Conservation (phyloP, 805 yeast species). For the Danielozyma ontarioensis region DNA sequence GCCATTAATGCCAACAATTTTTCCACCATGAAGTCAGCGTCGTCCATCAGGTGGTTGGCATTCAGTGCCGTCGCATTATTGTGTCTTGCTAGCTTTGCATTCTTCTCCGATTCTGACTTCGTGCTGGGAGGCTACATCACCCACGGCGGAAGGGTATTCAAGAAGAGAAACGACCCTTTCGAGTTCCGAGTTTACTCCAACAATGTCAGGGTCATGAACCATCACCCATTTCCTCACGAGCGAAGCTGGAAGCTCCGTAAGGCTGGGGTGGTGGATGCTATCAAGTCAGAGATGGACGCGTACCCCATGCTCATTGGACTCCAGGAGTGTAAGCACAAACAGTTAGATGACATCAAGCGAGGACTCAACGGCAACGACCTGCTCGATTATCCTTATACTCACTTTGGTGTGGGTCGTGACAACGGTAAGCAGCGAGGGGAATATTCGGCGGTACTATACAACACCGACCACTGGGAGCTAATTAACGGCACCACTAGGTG, state of each 20-base stretch:
- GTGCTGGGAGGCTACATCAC: too few species aligned
- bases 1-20: too few species aligned
- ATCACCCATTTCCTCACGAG: background rate
- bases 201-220: constrained; percentile 5
- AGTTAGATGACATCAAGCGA: background rate
- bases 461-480: background rate
- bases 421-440: constrained; percentile 10
- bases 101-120: too few species aligned
- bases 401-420: constrained; percentile 8
- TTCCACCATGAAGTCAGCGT: too few species aligned
- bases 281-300: background rate
- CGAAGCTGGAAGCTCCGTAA: background rate
- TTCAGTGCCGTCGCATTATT: too few species aligned
- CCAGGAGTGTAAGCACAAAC: background rate
- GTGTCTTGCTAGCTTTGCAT: too few species aligned
- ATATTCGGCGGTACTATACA: constrained; percentile 1
- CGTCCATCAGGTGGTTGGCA: too few species aligned
- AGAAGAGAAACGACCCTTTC: constrained; percentile 1
- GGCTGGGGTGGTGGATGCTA: background rate
- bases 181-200: constrained; percentile 8
- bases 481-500: background rate
- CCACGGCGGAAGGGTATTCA: too few species aligned
- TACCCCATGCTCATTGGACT: background rate
- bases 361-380: background rate
- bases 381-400: background rate